phyloP scores from a whole-genome alignment of 2,329 filamentous ascomycete genomes.

The Penicillium sp. region DNA sequence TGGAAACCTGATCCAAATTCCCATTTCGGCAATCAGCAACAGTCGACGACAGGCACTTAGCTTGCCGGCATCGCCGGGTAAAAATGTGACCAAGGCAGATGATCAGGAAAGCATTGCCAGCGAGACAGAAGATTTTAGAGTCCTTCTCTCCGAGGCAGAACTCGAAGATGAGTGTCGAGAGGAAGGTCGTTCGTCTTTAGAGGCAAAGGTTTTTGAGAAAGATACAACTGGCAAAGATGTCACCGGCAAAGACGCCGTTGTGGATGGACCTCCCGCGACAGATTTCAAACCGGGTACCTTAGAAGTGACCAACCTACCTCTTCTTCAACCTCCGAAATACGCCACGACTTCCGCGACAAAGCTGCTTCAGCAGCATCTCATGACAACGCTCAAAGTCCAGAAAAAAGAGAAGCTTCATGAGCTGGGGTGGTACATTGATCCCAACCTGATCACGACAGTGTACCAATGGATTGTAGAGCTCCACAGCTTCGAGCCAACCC shows the following conservation, averaged over 20 bases:
- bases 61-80: not conserved
- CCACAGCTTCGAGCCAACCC: slow-evolving; percentile 65
- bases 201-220: too few species aligned
- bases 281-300: slow-evolving; percentile 65
- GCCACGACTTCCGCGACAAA: slow-evolving; percentile 58
- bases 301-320: slow-evolving; percentile 55
- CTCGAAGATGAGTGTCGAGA: not conserved
- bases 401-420: slow-evolving; percentile 54
- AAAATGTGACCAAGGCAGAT: slow-evolving; percentile 14
- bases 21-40: slow-evolving; percentile 46
- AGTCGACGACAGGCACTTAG: not conserved
- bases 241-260: slow-evolving; percentile 23
- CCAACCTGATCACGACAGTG: slow-evolving; percentile 60
- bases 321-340: slow-evolving; percentile 61
- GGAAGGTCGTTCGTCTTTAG: too few species aligned
- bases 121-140: slow-evolving; percentile 43
- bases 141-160: slow-evolving; percentile 34
- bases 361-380: slow-evolving; percentile 60
- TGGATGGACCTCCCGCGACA: slow-evolving; percentile 30
- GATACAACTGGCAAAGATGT: not conserved
- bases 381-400: slow-evolving; percentile 59
- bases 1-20: slow-evolving; percentile 44
- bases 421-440: slow-evolving; percentile 78
- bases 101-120: slow-evolving; percentile 46
- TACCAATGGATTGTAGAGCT: slow-evolving; percentile 92